A percentile compares a stretch with the other conserved stretches of the same genome.
phyloP scores from a whole-genome alignment of 164 flowering plant genomes.

The Berberis vulgaris region DNA sequence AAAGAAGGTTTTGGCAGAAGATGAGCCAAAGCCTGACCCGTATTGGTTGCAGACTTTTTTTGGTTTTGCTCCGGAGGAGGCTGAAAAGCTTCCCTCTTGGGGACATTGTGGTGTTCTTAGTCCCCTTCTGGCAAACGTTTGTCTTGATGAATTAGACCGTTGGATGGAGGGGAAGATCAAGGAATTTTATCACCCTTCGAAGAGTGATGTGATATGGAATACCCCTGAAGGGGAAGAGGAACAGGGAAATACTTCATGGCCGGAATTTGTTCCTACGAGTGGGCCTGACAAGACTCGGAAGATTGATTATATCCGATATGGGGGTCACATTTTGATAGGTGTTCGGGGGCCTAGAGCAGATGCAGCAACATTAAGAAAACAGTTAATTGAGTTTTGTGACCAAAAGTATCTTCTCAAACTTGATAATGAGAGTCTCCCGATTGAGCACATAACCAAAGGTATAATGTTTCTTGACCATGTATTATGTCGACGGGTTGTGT shows the following conservation, averaged over 20 bases:
- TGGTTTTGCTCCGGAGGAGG: conserved; percentile 96
- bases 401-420: conserved; percentile 78
- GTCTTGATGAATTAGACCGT: conserved; percentile 78
- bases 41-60: conserved; percentile 85
- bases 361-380: conserved; percentile 81
- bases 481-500: conserved; percentile 84
- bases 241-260: conserved; percentile 96
- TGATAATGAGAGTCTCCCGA: conserved; percentile 86
- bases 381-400: conserved; percentile 85
- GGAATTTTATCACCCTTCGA: conserved; percentile 78
- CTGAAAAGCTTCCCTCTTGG: conserved; percentile 81
- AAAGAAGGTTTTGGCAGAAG: conserved; percentile 85
- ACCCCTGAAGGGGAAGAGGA: conserved; percentile 74
- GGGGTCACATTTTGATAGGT: conserved; percentile 90
- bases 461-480: conserved; percentile 98
- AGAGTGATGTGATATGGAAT: conserved; percentile 93
- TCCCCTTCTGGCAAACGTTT: conserved; percentile 72
- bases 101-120: conserved; percentile 92
- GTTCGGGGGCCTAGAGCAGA: conserved; percentile 90
- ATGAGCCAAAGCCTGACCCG: conserved; percentile 96
- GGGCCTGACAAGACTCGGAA: conserved; percentile 95
- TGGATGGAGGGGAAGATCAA: conserved; percentile 88
- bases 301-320: conserved; percentile 82
- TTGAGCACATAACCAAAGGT: conserved; percentile 94
- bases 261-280: conserved; percentile 95